phyloP scores from a whole-genome alignment of 768 basidiomycete genomes.

The Sutorius australiensis region DNA sequence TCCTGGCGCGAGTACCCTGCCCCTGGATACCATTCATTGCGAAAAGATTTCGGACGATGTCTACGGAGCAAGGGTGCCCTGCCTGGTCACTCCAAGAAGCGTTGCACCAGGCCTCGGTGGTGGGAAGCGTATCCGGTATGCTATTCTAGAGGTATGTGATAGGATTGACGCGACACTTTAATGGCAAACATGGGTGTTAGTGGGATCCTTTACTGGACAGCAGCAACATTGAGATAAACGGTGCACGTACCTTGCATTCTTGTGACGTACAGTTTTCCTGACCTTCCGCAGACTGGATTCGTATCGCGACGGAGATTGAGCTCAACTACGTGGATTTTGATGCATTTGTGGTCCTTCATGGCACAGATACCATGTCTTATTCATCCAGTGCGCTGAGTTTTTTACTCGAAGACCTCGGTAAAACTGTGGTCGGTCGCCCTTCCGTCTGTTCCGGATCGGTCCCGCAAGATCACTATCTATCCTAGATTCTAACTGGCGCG shows the following conservation, averaged over 20 bases:
- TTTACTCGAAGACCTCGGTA: conserved; percentile 87
- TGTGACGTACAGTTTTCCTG: background rate
- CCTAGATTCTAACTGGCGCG: conserved; percentile 83
- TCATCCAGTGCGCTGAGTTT: conserved; percentile 88
- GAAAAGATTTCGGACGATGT: conserved; percentile 54
- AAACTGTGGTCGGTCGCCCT: conserved; percentile 64
- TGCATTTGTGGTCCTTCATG: conserved; percentile 87
- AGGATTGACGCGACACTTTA: background rate
- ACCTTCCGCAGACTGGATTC: conserved; percentile 70
- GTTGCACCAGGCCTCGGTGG: conserved; percentile 54
- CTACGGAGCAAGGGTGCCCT: conserved; percentile 72
- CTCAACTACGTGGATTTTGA: conserved; percentile 85
- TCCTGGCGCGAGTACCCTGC: conserved; percentile 24
- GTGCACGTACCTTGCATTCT: conserved; percentile 35
- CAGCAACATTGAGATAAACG: conserved; percentile 81
- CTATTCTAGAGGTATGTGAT: conserved; percentile 67
- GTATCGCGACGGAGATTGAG: conserved; percentile 89
- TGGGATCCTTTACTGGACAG: conserved; percentile 88
- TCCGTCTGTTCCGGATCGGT: background rate
- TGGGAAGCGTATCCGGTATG: conserved; percentile 77
- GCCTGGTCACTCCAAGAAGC: conserved; percentile 75
- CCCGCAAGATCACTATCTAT: background rate
- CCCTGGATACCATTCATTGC: conserved; percentile 35
- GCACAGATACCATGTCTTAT: conserved; percentile 91
- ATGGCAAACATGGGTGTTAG: conserved; percentile 34